Conservation (phyloP, 192 early-diverging fungal species). For the Entomortierella parvispora region DNA sequence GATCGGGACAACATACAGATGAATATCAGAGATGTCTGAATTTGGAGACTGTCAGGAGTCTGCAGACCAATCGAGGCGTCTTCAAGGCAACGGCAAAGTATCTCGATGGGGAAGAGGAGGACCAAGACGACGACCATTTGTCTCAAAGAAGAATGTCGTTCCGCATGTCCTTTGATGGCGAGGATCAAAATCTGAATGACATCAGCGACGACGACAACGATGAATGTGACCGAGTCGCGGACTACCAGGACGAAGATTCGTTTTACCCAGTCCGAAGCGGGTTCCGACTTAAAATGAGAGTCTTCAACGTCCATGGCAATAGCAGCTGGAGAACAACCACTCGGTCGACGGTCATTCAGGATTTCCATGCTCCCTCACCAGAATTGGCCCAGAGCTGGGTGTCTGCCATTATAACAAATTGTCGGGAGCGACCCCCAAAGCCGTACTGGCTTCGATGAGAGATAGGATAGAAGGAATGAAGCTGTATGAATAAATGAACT, state of each 20-base stretch:
- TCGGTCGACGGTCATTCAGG: background rate
- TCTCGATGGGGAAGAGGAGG: background rate
- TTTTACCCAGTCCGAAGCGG: constrained; percentile 19
- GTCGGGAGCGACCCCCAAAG: constrained; percentile 9
- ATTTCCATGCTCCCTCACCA: constrained; percentile 18
- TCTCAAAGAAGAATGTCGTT: background rate
- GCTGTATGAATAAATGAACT: no score
- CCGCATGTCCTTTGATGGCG: background rate
- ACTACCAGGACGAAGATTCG: constrained; percentile 4
- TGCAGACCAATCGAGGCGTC: constrained; percentile 7
- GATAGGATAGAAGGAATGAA: no score
- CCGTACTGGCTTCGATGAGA: constrained; percentile 25
- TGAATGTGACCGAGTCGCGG: background rate
- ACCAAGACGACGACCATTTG: background rate
- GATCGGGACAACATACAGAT: background rate
- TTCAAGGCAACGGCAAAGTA: background rate
- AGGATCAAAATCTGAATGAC: background rate
- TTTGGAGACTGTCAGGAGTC: constrained; percentile 2
- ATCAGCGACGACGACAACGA: background rate
- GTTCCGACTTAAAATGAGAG: constrained; percentile 8
- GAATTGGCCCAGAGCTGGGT: constrained; percentile 25
- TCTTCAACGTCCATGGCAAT: background rate
- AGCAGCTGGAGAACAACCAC: background rate
- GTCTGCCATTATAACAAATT: constrained; percentile 6
- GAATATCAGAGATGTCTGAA: constrained; percentile 16